phyloP scores from a whole-genome alignment of 257 asterid species.

The Striga asiatica region DNA sequence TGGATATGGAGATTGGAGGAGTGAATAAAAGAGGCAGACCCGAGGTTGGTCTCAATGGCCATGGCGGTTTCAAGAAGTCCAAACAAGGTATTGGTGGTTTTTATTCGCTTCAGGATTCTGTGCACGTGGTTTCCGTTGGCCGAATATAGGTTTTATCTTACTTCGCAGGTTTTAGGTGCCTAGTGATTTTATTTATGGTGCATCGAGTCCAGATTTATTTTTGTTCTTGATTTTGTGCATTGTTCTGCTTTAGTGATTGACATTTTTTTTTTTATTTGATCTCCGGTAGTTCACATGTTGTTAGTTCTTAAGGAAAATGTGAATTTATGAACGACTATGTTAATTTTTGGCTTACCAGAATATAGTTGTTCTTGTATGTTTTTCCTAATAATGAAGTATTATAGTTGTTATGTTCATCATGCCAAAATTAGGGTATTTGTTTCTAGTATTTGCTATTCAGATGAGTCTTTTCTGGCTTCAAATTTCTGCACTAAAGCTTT shows the following conservation, averaged over 20 bases:
- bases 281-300: too few relatives aligned
- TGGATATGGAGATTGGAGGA: conserved; percentile 42
- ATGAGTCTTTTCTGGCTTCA: too few relatives aligned
- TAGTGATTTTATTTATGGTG: background rate
- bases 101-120: background rate
- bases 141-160: conserved; percentile 14
- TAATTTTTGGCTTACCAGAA: too few relatives aligned
- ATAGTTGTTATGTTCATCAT: too few relatives aligned
- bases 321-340: too few relatives aligned
- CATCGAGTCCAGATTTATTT: background rate
- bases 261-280: background rate
- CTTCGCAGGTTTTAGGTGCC: background rate
- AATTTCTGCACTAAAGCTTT: too few relatives aligned
- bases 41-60: conserved; percentile 43
- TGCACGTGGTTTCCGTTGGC: too few relatives aligned
- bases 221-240: background rate
- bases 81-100: conserved; percentile 34
- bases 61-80: conserved; percentile 44
- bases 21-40: conserved; percentile 42
- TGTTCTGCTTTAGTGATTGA: background rate
- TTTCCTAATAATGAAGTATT: too few relatives aligned
- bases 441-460: too few relatives aligned
- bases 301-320: too few relatives aligned
- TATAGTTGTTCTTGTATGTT: too few relatives aligned
- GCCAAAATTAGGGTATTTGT: too few relatives aligned